phyloP scores from a whole-genome alignment of 768 basidiomycete genomes.

The Gymnopilus junonius region DNA sequence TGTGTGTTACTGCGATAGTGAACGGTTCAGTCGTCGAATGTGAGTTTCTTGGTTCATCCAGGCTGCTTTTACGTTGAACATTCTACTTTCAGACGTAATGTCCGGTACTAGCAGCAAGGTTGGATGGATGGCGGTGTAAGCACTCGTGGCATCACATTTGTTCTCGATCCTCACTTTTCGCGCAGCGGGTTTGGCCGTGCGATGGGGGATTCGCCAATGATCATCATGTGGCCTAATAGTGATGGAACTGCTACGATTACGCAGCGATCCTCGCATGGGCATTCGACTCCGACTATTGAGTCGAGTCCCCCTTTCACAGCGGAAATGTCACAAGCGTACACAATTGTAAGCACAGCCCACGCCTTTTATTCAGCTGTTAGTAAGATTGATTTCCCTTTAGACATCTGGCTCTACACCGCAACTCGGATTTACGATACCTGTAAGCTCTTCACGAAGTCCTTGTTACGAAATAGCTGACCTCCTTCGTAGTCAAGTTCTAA shows the following conservation, averaged over 20 bases:
- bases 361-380: neutral
- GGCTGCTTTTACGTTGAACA: neutral
- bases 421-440: neutral
- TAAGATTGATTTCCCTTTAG: neutral
- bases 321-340: neutral
- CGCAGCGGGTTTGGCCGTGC: neutral
- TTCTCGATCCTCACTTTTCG: too few species aligned
- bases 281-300: neutral
- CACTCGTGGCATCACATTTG: neutral
- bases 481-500: neutral
- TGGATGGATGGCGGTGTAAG: neutral
- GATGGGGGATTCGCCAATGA: slow-evolving; percentile 1
- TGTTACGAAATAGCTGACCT: neutral
- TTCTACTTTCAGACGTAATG: neutral
- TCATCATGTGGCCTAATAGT: slow-evolving; percentile 1
- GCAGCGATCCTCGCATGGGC: neutral
- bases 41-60: neutral
- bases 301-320: neutral
- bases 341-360: neutral
- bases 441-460: neutral
- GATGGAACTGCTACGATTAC: neutral
- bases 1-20: neutral
- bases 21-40: neutral
- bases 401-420: neutral
- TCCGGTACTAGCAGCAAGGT: neutral